Evolutionary conservation across 176 grass and related monocot species (phyloP), one percentile per base, ranked within the genome.

Genomic region (Zoysia pacifica): DNA sequence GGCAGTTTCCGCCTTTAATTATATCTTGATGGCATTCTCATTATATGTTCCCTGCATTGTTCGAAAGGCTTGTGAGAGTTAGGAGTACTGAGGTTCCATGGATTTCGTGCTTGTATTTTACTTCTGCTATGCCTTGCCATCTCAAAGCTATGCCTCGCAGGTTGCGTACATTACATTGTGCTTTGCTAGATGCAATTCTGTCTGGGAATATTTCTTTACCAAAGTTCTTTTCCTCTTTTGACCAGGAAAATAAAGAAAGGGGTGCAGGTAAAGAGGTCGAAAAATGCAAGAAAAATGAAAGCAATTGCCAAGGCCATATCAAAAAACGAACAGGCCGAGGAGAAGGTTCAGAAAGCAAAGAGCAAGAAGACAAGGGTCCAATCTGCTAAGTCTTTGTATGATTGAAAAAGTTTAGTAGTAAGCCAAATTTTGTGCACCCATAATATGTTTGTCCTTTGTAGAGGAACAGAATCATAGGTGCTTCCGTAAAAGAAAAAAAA

Each of bases 191-290:
- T 28, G 28, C 28, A 28, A 28, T 28, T 28, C 28, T 28, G 28
- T 28, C 28, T 28, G 28, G 28, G 28, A 28, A 28, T 28, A 28
- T 28, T 0, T 28, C 28, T 28, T 28, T 28, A 28, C 28, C 28
- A 28, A 28, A 28, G 28, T 28, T 28, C 28, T 28, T 1, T 18
- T 46, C n/a, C 7, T 80, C 62, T 35, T 9, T 87, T 74, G 56
- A 85, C 39, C 79, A 97, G 95, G 80, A 97, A 97, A 90, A 94
- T 94, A 62, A 97, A 90, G 55, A 97, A 94, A 69, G 80, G 70
- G 10, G 51, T 72, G 11, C 91, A 78, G 79, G 40, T 83, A 49
- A 97, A 76, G 87, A 90, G 83, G 69, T 71, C 87, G 2, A 87
- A 94, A 50, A 94, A 92, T 73, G 11, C 74, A 10, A 88, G 90